Evolutionary conservation across 306 rosid species (phyloP), one percentile per base, ranked within the genome.

Genomic region (Cucurbita pepo): DNA sequence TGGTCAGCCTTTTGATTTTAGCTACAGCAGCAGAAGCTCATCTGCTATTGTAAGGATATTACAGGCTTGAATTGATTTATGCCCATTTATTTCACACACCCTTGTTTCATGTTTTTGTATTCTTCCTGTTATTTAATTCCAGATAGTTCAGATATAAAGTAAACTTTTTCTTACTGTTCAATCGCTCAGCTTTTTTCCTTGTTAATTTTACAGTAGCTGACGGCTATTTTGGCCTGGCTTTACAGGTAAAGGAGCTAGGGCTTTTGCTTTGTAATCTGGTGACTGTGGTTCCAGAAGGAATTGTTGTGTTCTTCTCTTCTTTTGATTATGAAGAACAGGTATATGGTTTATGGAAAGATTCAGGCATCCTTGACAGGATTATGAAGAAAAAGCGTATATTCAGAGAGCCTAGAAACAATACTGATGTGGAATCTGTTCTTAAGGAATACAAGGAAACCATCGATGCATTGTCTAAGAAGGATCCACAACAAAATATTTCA

Each of bases 261-360:
- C 87, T 81, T 78, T 74, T 90, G 79, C 79, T 93, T 64, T 93
- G 97, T 77, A 93, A 93, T 87, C 81, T 93, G 86, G 84, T 82
- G 74, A 82, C 78, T 10, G 88, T 83, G 60, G 90, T 88, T 79
- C 97, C 92, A 4, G 92, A 93, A 86, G 97, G 98, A 85, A 85
- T 90, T 13, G 96, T 94, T 36, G 88, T 94, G 58, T 94, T 94
- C 88, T 90, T 94, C 85, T 90, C 97, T 76, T 93, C 98, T 75
- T 93, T 93, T 82, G 97, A 87, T 76, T 90, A 87, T 51, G 98
- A 93, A 86, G 88, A 77, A 59, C 83, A 81, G 77, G 88, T 93
- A 53, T 83, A 90, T 72, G 81, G 88, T 82, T 80, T 78, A 60
- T 94, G 97, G 98, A 82, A 83, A 76, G 82, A 87, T 82, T 85